Evolutionary conservation across 345 rosid species (phyloP).

Genomic region (Turritis glabra): DNA sequence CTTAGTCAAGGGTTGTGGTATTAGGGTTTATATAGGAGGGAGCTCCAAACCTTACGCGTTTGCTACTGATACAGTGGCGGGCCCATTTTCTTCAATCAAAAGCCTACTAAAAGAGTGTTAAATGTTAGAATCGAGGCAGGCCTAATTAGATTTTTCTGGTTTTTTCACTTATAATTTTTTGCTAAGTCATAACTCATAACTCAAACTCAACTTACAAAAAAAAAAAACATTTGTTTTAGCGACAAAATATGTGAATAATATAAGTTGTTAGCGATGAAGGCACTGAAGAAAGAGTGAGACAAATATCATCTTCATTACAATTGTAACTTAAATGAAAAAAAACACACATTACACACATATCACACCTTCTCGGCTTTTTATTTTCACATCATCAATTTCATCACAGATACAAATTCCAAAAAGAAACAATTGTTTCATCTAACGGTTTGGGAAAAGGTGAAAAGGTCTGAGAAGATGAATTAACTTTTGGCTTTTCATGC

Average conservation of each 20-base stretch:
- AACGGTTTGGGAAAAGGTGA: not conserved
- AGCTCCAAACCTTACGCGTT: conserved; percentile 30
- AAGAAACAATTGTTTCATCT: not conserved
- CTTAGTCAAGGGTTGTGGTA: not conserved
- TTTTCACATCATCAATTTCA: not conserved
- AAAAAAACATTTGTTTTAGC: too few species aligned
- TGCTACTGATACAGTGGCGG: not conserved
- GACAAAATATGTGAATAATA: too few species aligned
- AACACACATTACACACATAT: not conserved
- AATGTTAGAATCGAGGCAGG: not conserved
- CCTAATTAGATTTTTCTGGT: not conserved
- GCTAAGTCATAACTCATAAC: too few species aligned
- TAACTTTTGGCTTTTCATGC: not conserved
- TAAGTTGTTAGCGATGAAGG: too few species aligned
- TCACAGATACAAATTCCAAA: not conserved
- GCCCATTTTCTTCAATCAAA: conserved; percentile 7
- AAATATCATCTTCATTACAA: too few species aligned
- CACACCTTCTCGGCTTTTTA: not conserved
- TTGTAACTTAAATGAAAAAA: not conserved
- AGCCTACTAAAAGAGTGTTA: not conserved
- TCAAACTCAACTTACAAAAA: too few species aligned
- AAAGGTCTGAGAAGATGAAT: not conserved
- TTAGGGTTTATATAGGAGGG: conserved; percentile 5
- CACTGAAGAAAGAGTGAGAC: too few species aligned
- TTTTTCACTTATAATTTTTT: not conserved